phyloP scores from a whole-genome alignment of 805 yeast species.

The Ogataea glucozyma region DNA sequence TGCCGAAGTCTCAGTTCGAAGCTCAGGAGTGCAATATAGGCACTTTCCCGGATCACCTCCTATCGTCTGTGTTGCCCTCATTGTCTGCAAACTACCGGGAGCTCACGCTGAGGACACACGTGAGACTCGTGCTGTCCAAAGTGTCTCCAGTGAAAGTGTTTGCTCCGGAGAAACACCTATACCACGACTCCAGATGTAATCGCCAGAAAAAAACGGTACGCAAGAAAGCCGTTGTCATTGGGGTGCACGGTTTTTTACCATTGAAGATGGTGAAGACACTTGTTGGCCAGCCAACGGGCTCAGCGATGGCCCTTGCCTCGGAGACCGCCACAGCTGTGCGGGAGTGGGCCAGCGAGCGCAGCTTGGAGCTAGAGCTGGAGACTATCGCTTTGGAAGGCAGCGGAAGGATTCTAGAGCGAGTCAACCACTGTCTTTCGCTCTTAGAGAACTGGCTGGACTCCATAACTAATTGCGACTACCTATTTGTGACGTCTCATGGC shows the following conservation, averaged over 20 bases:
- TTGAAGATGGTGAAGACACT: conserved; percentile 77
- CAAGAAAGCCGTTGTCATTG: conserved; percentile 75
- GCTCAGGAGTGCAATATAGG: conserved; percentile 25
- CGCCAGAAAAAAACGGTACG: conserved; percentile 2
- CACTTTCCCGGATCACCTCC: background rate
- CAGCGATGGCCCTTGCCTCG: conserved; percentile 76
- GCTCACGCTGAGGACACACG: conserved; percentile 27
- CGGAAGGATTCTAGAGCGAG: conserved; percentile 84
- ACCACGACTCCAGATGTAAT: conserved; percentile 20
- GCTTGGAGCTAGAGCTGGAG: conserved; percentile 55
- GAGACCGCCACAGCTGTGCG: conserved; percentile 75
- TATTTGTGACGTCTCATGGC: conserved; percentile 86
- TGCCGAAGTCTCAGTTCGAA: conserved; percentile 35
- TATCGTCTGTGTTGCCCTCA: conserved; percentile 30
- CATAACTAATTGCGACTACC: conserved; percentile 63
- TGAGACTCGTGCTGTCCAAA: conserved; percentile 28
- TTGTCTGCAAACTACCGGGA: conserved; percentile 30
- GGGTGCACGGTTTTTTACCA: conserved; percentile 95
- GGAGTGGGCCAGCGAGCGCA: conserved; percentile 54
- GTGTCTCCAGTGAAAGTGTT: conserved; percentile 19
- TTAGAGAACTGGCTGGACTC: conserved; percentile 67
- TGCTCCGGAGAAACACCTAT: conserved; percentile 34
- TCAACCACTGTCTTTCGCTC: conserved; percentile 66
- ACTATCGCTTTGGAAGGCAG: conserved; percentile 90
- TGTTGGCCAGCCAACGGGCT: conserved; percentile 92